Base-by-base conservation (phyloP, 129 eudicot species). In the Smallanthus sonchifolius region DNA sequence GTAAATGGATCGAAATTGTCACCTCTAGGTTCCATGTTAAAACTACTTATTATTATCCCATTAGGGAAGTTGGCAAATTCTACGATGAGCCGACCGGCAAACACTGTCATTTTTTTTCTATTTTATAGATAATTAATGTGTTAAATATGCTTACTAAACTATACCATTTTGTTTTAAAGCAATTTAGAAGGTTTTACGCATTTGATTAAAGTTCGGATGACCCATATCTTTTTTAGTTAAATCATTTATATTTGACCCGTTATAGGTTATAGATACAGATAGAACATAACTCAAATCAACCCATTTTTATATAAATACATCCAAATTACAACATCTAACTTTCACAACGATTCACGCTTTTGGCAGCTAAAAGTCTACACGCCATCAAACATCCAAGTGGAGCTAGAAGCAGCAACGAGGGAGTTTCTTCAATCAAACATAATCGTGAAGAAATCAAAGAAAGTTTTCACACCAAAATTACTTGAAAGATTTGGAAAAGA, bases 361-460 rank as follows among this genome's bases (percentile, higher is more conserved):
- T 38, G 72, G 77, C 75, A 91, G 97, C 85, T 91, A 43, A 88
- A 79, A 70, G 92, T 88, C 37, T 91, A 91, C 80, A 91, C 97
- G 7, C 87, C 92, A 17, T 80, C 85, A 48, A 88, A 83, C 70
- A 76, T 91, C 69, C 70, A 75, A 79, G 92, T 84, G 16, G 95
- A 91, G 77, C 83, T 91, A 56, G 90, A 88, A 77, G 44, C 52
- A 59, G 92, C 95, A 36, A 88, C 81, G 74, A 84, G 79, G 82
- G 95, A 86, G 62, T 91, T 86, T 68, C 90, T 91, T 70, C 85
- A 86, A 59, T 81, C 97, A 48, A 91, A 91, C 73, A 66, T 91
- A 47, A n/a, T 91, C 7, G 88, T 91, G 30, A 88, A 91, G 83
- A 91, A 91, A 70, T 88, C 92, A 32, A 91, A 79, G 80, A 91